Evolutionary conservation across 2,329 filamentous ascomycete species (phyloP), one percentile per base, ranked within the genome.

Genomic region (Hypoxylon rubiginosum): DNA sequence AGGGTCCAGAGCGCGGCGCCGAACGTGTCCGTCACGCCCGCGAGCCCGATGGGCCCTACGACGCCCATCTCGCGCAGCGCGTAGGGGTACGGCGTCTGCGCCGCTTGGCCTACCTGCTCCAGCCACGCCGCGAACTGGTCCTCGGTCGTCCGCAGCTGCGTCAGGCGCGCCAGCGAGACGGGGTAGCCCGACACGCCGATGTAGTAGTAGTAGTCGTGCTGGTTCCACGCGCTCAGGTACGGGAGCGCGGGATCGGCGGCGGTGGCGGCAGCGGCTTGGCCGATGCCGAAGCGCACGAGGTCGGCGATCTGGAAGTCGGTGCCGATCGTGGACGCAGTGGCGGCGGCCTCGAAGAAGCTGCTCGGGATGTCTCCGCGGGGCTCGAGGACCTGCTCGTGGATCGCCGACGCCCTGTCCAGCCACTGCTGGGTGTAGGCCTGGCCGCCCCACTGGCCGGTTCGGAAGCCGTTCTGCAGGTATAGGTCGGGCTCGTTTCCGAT

Each of bases 191-290:
- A 82, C 4, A 85, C 82, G 32, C 80, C 82, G 64, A 85, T 80
- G 72, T 83, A 85, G 70, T 85, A 85, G 71, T 82, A 84, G 75
- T 85, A 86, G 72, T 85, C 82, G 72, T 86, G 84, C 74, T 85
- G 83, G 67, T 85, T 85, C 83, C 83, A 85, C 28, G 75, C 76
- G 15, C 58, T 54, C 1, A 71, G 58, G 24, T 58, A 80, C 72
- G 62, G 83, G 73, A 66, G 78, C 81, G 17, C 58, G 50, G 24
- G 68, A 36, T 74, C 73, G 32, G 76, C 75, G 48, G 77, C 78
- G 39, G 81, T 79, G 21, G 72, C 70, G 48, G n/a, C n/a, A n/a
- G n/a, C n/a, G n/a, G n/a, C n/a, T n/a, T n/a, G n/a, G n/a, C 76
- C 75, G 62, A 85, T 81, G 34, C 80, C 81, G 58, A 79, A 75